Base-by-base conservation (phyloP, 768 basidiomycete species). In the Mycena rosella region DNA sequence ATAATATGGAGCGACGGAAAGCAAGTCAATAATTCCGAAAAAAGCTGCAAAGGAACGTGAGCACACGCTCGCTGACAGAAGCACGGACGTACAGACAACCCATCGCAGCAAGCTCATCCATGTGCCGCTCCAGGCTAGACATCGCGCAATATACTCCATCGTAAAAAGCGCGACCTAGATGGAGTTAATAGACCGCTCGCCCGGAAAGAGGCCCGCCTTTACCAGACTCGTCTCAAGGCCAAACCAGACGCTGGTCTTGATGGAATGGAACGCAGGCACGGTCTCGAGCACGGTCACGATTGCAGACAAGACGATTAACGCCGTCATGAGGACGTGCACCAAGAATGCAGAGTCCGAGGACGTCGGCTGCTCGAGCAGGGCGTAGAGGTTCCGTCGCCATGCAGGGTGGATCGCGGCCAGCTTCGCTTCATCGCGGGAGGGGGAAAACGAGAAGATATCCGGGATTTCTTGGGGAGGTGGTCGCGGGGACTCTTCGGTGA, bases 1-100 rank as follows among this genome's bases (percentile, higher is more conserved):
- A 76, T 95, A 96, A 74, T 96, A 96, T 3, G 96, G 96, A 26
- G 93, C 73, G 52, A 97, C 95, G 5, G 95, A 91, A 62, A 96
- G 84, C 18, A 95, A 78, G 74, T 97, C 96, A 76, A 95, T 88
- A 26, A 96, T 86, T 6, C 93, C 94, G 76, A 92, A 96, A 78
- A 96, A 94, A 4, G 92, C 91, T 88, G 6, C 14, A 22, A 3
- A 7, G 69, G 77, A 56, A 36, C 29, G 29, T 68, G 61, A 67
- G 60, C 67, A 68, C 70, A 60, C 42, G 45, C 65, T 36, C 73
- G 63, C 11, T 55, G 24, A 59, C 49, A 13, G 48, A 24, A 13
- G 22, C 20, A 34, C 22, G 42, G 32, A 81, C 84, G 72, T 69
- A 95, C 94, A 95, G 40, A 88, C 83, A 20, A 87, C 72, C 93